These are phyloP conservation scores for Yarrowia bubula DNA, from an alignment of 805 yeast genomes.

Conservation along the genomic window DNA sequence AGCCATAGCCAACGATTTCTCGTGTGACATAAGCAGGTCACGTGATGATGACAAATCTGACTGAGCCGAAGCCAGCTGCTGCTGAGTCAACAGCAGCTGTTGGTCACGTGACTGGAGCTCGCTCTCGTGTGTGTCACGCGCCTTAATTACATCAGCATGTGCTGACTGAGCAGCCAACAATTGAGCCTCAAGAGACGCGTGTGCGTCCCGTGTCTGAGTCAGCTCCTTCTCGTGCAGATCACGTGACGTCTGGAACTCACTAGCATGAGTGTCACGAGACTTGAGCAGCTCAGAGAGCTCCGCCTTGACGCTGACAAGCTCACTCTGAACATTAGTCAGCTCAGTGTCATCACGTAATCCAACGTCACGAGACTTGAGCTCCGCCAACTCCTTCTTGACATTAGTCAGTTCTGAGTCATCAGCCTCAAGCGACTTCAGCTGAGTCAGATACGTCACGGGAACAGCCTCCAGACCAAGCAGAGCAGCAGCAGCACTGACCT, in stretches of 20 bases:
- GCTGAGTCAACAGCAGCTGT: neutral
- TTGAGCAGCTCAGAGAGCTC: neutral
- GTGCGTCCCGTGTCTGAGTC: too few species aligned
- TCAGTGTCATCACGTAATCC: too few species aligned
- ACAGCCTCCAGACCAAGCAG: slow-evolving; percentile 33
- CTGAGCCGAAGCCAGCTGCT: neutral
- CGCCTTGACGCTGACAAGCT: neutral
- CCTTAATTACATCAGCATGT: too few species aligned
- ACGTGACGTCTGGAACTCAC: neutral
- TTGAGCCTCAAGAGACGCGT: too few species aligned
- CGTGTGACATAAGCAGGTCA: neutral
- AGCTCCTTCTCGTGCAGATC: too few species aligned
- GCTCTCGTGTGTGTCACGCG: too few species aligned
- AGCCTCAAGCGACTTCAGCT: too few species aligned
- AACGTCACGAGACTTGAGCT: neutral
- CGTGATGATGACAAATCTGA: neutral
- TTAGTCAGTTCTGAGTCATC: too few species aligned
- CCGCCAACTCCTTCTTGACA: neutral
- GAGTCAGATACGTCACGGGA: slow-evolving; percentile 23
- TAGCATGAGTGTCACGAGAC: neutral
- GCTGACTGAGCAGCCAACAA: too few species aligned
- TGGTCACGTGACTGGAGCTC: too few species aligned
- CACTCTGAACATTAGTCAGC: neutral
- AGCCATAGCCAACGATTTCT: neutral
- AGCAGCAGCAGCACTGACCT: slow-evolving; percentile 35